Evolutionary conservation across 1,284 basidiomycete genomes (phyloP), one percentile per base, ranked within the genome.

Genomic region (Cutaneotrichosporon dermatis): DNA sequence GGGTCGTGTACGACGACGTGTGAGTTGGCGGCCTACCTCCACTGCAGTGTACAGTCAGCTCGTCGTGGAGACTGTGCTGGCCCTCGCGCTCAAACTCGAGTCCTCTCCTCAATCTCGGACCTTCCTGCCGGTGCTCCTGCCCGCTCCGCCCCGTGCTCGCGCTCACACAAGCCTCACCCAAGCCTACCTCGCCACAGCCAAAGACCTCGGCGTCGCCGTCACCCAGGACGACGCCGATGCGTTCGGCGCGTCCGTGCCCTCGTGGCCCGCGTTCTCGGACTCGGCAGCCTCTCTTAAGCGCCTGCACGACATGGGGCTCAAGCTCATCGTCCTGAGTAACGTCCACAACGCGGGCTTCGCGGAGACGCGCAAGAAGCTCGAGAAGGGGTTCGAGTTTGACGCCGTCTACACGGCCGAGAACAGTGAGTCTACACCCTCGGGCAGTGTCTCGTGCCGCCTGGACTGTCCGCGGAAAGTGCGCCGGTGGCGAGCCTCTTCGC

Each of bases 201-300:
- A 45, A 6, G 51, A 59, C 7, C 51, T 67, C 8, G 51, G 50
- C 36, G 51, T 66, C 9, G 16, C 45, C 13, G 60, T 51, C 10
- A 59, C 58, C 0, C 49, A 57, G 12, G 52, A 61, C 4, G 50
- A 51, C 39, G 68, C 70, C 5, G 25, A 57, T 16, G 65, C 63
- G 2, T 74, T 69, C 54, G 72, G 66, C 6, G 37, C 60, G 12
- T 65, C 60, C 12, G 64, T 72, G 5, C 65, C 64, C 13, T 53
- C 54, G 4, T 74, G 72, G 72, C 71, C 71, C n/a, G 66, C 68
- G 8, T 74, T 73, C 59, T 61, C 66, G 8, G 72, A 74, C 55
- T 68, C 69, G 7, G 58, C 65, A 4, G 60, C 59, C 13, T 65
- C 70, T 4, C 63, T 74, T 3, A 58, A 51, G n/a, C 61, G 52